Percentiles rank a stretch among this genome's conserved stretches.
Evolutionary conservation across 2,329 filamentous ascomycete genomes (phyloP).

Genomic region (Onygena corvina): DNA sequence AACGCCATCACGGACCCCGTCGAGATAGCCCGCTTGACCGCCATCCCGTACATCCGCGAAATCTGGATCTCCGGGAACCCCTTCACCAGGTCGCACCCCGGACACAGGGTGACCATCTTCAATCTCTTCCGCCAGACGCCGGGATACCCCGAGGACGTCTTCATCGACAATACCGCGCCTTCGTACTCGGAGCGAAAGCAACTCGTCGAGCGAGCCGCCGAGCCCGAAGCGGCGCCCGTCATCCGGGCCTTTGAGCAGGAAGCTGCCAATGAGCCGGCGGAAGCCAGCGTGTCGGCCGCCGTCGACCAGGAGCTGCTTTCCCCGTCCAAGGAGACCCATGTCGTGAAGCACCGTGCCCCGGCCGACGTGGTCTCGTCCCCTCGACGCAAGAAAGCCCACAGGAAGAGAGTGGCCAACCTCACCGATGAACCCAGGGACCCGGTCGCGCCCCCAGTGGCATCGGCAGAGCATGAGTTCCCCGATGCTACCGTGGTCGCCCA

Average conservation of each 20-base stretch:
- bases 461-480: not conserved
- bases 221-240: constrained; percentile 64
- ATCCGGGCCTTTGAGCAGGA: constrained; percentile 57
- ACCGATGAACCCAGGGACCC: constrained; percentile 32
- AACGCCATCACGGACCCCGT: constrained; percentile 84
- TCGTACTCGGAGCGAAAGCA: constrained; percentile 76
- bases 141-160: constrained; percentile 79
- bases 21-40: constrained; percentile 77
- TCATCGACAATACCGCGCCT: constrained; percentile 74
- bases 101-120: constrained; percentile 83
- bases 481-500: not conserved
- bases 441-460: not conserved
- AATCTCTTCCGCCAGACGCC: constrained; percentile 86
- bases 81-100: constrained; percentile 73
- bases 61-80: constrained; percentile 89
- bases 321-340: constrained; percentile 2
- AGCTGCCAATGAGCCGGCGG: constrained; percentile 32
- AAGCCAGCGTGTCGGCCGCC: constrained; percentile 8
- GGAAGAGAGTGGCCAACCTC: constrained; percentile 47
- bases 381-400: constrained; percentile 40
- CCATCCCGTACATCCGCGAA: constrained; percentile 81
- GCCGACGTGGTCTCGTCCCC: constrained; percentile 21
- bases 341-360: not conserved
- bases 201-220: constrained; percentile 66
- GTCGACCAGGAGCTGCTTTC: constrained; percentile 12